Conservation (phyloP, 768 basidiomycete genomes). For the Leccinum olivaceopallidum region DNA sequence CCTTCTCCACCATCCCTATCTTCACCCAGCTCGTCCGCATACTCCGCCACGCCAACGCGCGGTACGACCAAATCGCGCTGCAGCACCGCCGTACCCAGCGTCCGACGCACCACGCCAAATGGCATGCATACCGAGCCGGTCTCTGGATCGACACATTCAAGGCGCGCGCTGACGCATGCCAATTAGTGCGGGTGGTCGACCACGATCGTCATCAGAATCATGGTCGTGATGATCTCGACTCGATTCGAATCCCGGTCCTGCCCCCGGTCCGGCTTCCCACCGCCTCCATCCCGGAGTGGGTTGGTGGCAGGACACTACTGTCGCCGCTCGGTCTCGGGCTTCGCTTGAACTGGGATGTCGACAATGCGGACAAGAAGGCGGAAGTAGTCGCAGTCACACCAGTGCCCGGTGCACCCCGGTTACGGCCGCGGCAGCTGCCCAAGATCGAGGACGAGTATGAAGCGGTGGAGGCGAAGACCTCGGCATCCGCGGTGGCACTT, state of each 20-base stretch:
- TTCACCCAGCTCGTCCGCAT: conserved; percentile 40
- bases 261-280: not conserved
- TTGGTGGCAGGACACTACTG: not conserved
- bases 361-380: conserved; percentile 3
- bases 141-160: conserved; percentile 45
- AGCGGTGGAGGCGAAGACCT: not conserved
- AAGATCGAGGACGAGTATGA: conserved; percentile 3
- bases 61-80: conserved; percentile 40
- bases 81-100: conserved; percentile 35
- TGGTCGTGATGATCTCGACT: not conserved
- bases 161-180: conserved; percentile 24
- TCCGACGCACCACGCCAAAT: conserved; percentile 49
- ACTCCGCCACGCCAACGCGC: conserved; percentile 45
- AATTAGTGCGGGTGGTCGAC: not conserved
- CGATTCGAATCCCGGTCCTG: not conserved
- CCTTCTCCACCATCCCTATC: conserved; percentile 20
- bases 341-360: not conserved
- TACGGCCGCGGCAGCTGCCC: conserved; percentile 21
- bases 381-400: not conserved
- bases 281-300: not conserved
- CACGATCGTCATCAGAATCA: not conserved
- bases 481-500: not conserved
- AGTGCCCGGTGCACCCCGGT: conserved; percentile 29
- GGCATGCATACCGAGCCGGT: conserved; percentile 43
- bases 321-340: conserved; percentile 11